Evolutionary conservation across 208 protist species (phyloP).

Genomic region (Trypanosoma mega): DNA sequence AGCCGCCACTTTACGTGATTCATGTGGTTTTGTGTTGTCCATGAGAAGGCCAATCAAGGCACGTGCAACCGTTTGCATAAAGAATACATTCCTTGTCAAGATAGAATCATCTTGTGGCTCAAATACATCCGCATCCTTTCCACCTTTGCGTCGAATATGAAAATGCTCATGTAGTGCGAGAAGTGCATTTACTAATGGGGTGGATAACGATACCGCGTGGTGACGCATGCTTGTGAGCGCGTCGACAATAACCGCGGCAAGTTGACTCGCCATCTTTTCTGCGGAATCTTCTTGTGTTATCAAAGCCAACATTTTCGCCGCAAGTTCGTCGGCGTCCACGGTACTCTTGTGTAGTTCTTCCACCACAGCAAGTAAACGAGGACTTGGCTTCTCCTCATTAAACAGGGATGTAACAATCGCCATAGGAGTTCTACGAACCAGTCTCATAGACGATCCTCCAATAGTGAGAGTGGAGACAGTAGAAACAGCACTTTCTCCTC

Average conservation of each 20-base stretch:
- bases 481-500: too few species aligned
- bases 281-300: constrained; percentile 37
- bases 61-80: constrained; percentile 46
- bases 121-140: neutral
- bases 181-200: constrained; percentile 57
- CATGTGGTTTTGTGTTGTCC: constrained; percentile 38
- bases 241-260: constrained; percentile 41
- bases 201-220: constrained; percentile 49
- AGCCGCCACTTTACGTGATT: constrained; percentile 60
- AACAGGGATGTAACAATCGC: neutral
- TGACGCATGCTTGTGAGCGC: constrained; percentile 32
- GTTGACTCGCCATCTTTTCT: constrained; percentile 32
- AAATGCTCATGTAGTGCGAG: constrained; percentile 54
- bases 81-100: constrained; percentile 18
- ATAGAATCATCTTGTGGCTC: neutral
- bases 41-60: constrained; percentile 58
- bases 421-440: too few species aligned
- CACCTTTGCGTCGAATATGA: constrained; percentile 34
- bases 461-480: too few species aligned
- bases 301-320: constrained; percentile 43
- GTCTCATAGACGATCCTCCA: too few species aligned
- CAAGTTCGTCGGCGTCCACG: constrained; percentile 28
- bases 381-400: neutral
- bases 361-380: constrained; percentile 22
- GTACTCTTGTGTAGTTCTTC: constrained; percentile 25